Percentiles rank a stretch among this genome's conserved stretches.
phyloP scores from a whole-genome alignment of 2,329 filamentous ascomycete species.

The Stachybotrys chartarum region DNA sequence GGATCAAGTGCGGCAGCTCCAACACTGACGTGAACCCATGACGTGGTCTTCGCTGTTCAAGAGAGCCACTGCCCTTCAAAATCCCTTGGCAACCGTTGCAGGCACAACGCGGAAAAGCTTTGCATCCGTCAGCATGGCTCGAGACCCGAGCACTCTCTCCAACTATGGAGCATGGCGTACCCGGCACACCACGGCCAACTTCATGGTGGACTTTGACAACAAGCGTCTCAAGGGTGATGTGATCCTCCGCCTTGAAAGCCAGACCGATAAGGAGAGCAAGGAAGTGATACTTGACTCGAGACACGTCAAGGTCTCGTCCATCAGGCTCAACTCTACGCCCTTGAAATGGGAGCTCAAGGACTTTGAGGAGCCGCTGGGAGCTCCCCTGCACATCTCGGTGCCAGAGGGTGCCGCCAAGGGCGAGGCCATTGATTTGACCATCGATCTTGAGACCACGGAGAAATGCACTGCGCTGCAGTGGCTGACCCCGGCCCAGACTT shows the following conservation, averaged over 20 bases:
- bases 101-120: constrained; percentile 15
- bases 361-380: constrained; percentile 66
- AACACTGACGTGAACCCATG: constrained; percentile 7
- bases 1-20: background rate
- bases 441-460: constrained; percentile 73
- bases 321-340: constrained; percentile 60
- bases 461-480: constrained; percentile 91
- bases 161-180: constrained; percentile 89
- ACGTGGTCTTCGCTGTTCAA: constrained; percentile 18
- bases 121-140: constrained; percentile 27
- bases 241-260: constrained; percentile 66
- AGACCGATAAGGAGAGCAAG: constrained; percentile 63
- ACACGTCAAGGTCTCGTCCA: constrained; percentile 63
- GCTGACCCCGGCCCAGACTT: constrained; percentile 88
- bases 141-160: constrained; percentile 84
- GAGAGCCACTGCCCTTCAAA: constrained; percentile 11
- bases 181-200: constrained; percentile 72
- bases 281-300: constrained; percentile 88
- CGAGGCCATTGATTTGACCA: constrained; percentile 47
- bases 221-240: constrained; percentile 74
- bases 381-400: constrained; percentile 59
- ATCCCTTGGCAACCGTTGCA: background rate
- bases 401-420: constrained; percentile 48
- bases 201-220: constrained; percentile 77
- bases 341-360: constrained; percentile 63